Percentiles rank a stretch among this genome's conserved stretches.
phyloP scores from a whole-genome alignment of 192 early-diverging fungal genomes.

The Coemansia sp. region DNA sequence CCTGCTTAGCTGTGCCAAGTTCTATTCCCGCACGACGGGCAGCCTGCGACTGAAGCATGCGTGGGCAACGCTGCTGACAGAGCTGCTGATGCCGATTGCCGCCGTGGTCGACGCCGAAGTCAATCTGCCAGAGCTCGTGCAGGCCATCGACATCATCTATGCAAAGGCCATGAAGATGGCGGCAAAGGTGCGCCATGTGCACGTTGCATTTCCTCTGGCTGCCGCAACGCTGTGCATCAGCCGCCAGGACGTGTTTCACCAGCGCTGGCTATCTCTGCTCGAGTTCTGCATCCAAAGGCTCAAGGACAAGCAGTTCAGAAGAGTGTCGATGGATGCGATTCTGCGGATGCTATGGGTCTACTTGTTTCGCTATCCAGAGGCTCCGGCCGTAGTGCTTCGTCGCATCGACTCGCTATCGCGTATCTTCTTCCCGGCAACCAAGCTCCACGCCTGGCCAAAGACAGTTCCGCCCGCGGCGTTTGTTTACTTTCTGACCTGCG shows the following conservation, averaged over 20 bases:
- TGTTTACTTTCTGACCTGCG: conserved; percentile 51
- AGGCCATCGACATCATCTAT: conserved; percentile 87
- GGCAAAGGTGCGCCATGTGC: conserved; percentile 75
- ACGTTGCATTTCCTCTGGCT: conserved; percentile 77
- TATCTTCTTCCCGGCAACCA: conserved; percentile 54
- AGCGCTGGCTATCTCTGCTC: conserved; percentile 69
- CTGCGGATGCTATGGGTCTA: conserved; percentile 89
- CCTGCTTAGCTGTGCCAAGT: conserved; percentile 81
- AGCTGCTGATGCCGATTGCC: conserved; percentile 87
- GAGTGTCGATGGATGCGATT: conserved; percentile 74
- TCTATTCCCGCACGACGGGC: conserved; percentile 77
- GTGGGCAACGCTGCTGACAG: conserved; percentile 85
- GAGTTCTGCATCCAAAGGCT: conserved; percentile 68
- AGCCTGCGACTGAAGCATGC: conserved; percentile 83
- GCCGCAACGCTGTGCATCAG: conserved; percentile 90
- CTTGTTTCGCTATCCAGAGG: conserved; percentile 83
- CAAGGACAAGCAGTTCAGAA: conserved; percentile 71
- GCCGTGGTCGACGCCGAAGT: conserved; percentile 90
- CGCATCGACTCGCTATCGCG: conserved; percentile 52
- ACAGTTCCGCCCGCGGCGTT: conserved; percentile 48
- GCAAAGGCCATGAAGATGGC: conserved; percentile 88
- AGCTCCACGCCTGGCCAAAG: conserved; percentile 54
- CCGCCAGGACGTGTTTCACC: conserved; percentile 81
- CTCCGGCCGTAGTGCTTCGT: conserved; percentile 46
- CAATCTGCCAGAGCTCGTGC: conserved; percentile 90